Evolutionary conservation across 805 yeast genomes (phyloP).

Genomic region (Candida loeiensis): DNA sequence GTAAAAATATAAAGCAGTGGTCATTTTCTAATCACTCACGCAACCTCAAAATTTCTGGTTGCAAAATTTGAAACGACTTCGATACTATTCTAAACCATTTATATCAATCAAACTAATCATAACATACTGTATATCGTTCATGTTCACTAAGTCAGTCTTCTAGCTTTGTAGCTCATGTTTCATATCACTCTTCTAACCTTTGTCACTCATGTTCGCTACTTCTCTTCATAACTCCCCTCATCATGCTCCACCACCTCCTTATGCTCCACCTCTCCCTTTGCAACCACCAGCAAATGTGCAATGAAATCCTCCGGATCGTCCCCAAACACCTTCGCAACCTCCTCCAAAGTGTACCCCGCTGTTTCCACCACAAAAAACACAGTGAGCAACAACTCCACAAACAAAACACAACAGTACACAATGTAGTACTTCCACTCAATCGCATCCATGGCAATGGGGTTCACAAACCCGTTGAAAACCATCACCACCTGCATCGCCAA

Average conservation of each 20-base stretch:
- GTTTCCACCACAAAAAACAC: constrained; percentile 41
- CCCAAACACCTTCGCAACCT: constrained; percentile 41
- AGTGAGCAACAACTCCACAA: constrained; percentile 26
- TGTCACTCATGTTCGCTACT: neutral
- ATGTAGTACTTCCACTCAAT: constrained; percentile 45
- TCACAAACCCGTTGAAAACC: constrained; percentile 23
- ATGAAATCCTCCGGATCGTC: constrained; percentile 20
- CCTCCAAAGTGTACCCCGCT: constrained; percentile 42
- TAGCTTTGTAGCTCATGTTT: no score
- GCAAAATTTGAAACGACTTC: no score
- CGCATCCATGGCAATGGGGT: constrained; percentile 37
- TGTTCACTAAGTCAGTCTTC: no score
- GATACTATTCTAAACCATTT: no score
- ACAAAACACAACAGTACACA: constrained; percentile 33
- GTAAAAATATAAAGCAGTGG: no score
- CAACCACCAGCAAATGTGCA: neutral
- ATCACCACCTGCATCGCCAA: constrained; percentile 17
- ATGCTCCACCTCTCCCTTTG: neutral
- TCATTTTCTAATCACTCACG: no score
- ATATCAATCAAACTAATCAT: no score
- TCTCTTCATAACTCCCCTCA: neutral
- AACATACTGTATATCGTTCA: no score
- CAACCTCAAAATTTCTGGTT: no score
- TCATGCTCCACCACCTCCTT: constrained; percentile 1
- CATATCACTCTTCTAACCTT: neutral